Conservation (phyloP, 2,329 filamentous ascomycete genomes). For the Colletotrichum abscissum region DNA sequence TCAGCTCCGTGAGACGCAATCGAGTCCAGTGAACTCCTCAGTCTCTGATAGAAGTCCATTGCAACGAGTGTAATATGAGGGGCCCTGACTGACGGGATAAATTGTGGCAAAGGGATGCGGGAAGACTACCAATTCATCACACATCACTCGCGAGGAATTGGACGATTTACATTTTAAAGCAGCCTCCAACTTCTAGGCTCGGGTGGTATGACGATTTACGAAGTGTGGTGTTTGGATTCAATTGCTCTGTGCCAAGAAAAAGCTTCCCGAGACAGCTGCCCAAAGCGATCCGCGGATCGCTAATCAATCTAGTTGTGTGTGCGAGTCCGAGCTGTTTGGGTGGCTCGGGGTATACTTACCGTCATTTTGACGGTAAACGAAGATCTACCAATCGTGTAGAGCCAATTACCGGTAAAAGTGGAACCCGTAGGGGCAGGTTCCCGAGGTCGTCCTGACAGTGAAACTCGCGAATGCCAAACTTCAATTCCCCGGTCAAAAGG, state of each 20-base stretch:
- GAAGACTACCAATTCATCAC: too few species aligned
- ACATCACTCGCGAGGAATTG: too few species aligned
- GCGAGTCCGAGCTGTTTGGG: not conserved
- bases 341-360: not conserved
- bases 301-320: not conserved
- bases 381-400: not conserved
- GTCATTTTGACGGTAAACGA: not conserved
- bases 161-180: too few species aligned
- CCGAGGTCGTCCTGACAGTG: not conserved
- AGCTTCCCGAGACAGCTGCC: too few species aligned
- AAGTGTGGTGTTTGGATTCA: too few species aligned
- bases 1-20: not conserved
- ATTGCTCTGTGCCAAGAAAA: too few species aligned
- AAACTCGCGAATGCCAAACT: not conserved
- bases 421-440: not conserved
- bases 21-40: not conserved
- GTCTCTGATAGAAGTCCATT: constrained; percentile 11
- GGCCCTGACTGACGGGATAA: too few species aligned
- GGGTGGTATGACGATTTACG: too few species aligned
- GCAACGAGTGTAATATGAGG: not conserved
- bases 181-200: too few species aligned
- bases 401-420: not conserved
- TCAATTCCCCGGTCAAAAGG: not conserved
- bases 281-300: not conserved
- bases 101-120: too few species aligned